Evolutionary conservation across 148 eudicot genomes (phyloP).

Genomic region (Bassia scoparia): DNA sequence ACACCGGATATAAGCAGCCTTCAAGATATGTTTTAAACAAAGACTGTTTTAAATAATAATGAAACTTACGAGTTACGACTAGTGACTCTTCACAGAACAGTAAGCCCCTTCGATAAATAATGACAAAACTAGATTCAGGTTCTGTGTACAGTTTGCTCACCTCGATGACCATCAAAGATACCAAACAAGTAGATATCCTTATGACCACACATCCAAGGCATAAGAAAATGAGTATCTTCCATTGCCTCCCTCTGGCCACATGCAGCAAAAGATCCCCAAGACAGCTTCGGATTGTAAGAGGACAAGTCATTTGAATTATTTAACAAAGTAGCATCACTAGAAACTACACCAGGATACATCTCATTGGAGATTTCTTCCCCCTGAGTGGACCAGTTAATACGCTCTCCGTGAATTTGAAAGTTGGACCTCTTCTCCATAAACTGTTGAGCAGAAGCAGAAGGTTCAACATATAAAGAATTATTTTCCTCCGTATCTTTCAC

Average conservation of each 20-base stretch:
- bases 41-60: background rate
- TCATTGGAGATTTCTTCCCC: slow-evolving; percentile 48
- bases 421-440: slow-evolving; percentile 21
- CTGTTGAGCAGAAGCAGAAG: slow-evolving; percentile 27
- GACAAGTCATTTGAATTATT: slow-evolving; percentile 33
- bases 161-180: slow-evolving; percentile 98
- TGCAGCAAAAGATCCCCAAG: slow-evolving; percentile 87
- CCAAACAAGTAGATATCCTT: slow-evolving; percentile 65
- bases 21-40: background rate
- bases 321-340: slow-evolving; percentile 28
- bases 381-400: slow-evolving; percentile 58
- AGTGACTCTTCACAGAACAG: background rate
- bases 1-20: background rate
- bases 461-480: slow-evolving; percentile 15
- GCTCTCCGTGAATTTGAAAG: slow-evolving; percentile 36
- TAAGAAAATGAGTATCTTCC: slow-evolving; percentile 93
- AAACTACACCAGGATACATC: slow-evolving; percentile 31
- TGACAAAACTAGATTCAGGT: background rate
- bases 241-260: slow-evolving; percentile 89
- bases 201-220: slow-evolving; percentile 50
- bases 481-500: slow-evolving; percentile 23
- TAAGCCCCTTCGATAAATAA: background rate
- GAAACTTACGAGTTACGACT: background rate
- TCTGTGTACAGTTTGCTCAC: slow-evolving; percentile 29
- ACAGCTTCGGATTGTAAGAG: slow-evolving; percentile 57